Base-by-base conservation (phyloP, 805 yeast species). In the Ogataea siamensis region DNA sequence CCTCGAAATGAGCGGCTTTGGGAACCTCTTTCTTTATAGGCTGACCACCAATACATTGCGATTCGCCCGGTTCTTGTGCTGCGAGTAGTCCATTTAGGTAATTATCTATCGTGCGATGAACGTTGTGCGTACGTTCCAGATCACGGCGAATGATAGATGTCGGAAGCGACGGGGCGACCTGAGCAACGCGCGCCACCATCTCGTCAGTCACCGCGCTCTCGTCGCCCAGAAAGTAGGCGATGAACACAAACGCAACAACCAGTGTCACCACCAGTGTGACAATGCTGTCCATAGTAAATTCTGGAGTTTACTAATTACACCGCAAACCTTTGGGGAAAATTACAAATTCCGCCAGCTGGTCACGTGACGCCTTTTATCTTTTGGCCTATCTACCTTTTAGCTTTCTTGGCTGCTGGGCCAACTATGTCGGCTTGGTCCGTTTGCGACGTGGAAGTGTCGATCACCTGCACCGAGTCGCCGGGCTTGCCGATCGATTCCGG, bases 151-250 rank as follows among this genome's bases (percentile, higher is more conserved):
- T 87, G 55, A 85, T 94, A 6, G 74, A 84, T 4, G 63, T 71
- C 1, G 84, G 69, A 21, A 86, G 64, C 14, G 69, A 68, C 4
- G 97, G 96, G 0, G 88, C 95, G 39, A 91, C 68, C 28, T 87
- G 78, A 50, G 79, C 84, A 2, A 91, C 96, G 0, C 85, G 80
- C 46, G 83, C 93, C 29, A 91, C 70, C 98, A 91, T 91, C 40
- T 74, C 76, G 5, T 67, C 68, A 3, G 82, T 78, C 15, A 83
- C 80, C 3, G 10, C 58, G 45, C 10, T 39, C 21, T 27, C 42
- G 29, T 14, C 53, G 21, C 29, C 32, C 11, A 24, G 42, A 16
- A 38, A 66, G 84, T 87, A 83, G 60, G 82, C 71, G 35, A 83
- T 60, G 45, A 82, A 69, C 19, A 82, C 55, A 37, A 83, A 74